phyloP scores from a whole-genome alignment of 2,329 filamentous ascomycete genomes.

The Torrubiellomyces zombiae region DNA sequence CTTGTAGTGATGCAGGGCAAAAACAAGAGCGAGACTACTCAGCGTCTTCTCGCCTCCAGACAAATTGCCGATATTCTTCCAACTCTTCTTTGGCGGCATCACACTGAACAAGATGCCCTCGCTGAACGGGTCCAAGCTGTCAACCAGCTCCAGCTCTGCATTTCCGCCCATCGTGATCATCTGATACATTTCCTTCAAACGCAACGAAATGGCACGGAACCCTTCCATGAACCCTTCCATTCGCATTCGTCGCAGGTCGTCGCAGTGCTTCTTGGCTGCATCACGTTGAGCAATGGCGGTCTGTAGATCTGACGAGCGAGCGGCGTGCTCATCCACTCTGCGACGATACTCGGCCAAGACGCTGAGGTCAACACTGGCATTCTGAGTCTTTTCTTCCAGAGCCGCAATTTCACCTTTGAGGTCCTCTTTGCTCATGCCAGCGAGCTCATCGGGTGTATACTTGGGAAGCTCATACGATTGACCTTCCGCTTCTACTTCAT shows the following conservation, averaged over 20 bases:
- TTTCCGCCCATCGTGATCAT: constrained; percentile 99
- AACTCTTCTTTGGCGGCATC: constrained; percentile 99
- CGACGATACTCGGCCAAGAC: constrained; percentile 82
- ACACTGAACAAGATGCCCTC: constrained; percentile 95
- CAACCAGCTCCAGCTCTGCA: constrained; percentile 90
- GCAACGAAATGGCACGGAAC: constrained; percentile 82
- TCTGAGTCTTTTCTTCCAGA: constrained; percentile 58
- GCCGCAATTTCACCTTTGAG: constrained; percentile 46
- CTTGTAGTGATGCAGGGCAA: constrained; percentile 94
- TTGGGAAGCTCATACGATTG: constrained; percentile 46
- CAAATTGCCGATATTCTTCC: constrained; percentile 97
- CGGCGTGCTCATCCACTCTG: constrained; percentile 65
- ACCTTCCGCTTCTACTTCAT: constrained; percentile 10
- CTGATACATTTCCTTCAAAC: constrained; percentile 98
- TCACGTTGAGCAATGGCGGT: constrained; percentile 66
- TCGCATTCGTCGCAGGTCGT: constrained; percentile 77
- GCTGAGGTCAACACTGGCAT: constrained; percentile 71
- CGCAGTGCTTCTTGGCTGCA: constrained; percentile 75
- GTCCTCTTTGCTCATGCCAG: constrained; percentile 45
- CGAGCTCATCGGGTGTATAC: constrained; percentile 57
- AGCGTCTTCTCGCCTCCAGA: constrained; percentile 96
- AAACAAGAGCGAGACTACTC: constrained; percentile 85
- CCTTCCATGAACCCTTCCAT: constrained; percentile 98
- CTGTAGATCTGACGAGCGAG: constrained; percentile 69
- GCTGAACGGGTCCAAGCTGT: constrained; percentile 88